Percentiles rank a stretch among this genome's conserved stretches.
Conservation (phyloP, 164 flowering plant species). For the Cinnamomum chago region DNA sequence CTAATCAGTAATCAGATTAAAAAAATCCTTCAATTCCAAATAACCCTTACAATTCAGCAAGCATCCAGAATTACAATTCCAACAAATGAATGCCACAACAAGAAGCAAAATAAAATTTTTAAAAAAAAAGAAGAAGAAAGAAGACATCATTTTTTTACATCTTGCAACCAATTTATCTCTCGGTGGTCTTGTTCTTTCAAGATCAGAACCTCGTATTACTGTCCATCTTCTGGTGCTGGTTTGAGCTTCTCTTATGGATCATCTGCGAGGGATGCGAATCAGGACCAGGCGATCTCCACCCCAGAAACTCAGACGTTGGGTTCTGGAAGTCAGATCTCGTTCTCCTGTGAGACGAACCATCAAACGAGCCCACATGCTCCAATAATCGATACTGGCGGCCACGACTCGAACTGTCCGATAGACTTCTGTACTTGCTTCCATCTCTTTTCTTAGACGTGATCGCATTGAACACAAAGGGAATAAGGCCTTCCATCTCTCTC, state of each 20-base stretch:
- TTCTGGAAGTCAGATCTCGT: conserved; percentile 10
- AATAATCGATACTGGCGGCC: conserved; percentile 20
- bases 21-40: too few species aligned
- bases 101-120: too few species aligned
- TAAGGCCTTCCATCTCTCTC: conserved; percentile 37
- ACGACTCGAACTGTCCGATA: conserved; percentile 25
- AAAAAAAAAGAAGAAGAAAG: not conserved
- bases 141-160: not conserved
- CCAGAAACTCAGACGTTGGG: not conserved
- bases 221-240: not conserved
- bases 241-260: not conserved
- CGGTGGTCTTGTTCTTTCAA: too few species aligned
- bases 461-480: conserved; percentile 32
- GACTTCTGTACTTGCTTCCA: conserved; percentile 20
- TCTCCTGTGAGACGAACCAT: conserved; percentile 39
- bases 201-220: not conserved
- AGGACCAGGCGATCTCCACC: not conserved
- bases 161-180: not conserved
- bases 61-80: not conserved
- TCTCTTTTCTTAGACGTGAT: conserved; percentile 27
- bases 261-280: not conserved
- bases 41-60: not conserved
- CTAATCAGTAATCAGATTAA: too few species aligned
- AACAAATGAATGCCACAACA: not conserved
- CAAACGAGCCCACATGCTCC: conserved; percentile 1